Percentiles rank a stretch among this genome's conserved stretches.
Conservation (phyloP, 2,329 filamentous ascomycete genomes). For the Neonectria hederae region DNA sequence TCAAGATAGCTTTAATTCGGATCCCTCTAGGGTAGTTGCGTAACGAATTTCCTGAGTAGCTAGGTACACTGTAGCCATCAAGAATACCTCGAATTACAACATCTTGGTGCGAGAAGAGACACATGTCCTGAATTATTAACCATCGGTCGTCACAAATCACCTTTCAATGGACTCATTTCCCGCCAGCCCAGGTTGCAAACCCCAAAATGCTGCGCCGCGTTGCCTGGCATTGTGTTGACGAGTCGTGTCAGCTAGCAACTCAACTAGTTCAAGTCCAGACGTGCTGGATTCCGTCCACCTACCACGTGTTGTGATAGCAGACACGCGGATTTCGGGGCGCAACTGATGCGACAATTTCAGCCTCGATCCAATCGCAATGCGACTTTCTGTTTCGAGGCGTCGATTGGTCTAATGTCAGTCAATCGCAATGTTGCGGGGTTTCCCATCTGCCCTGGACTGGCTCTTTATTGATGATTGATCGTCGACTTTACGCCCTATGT, state of each 20-base stretch:
- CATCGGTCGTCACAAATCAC: background rate
- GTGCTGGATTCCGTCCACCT: background rate
- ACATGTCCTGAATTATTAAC: background rate
- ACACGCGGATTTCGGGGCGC: conserved; percentile 15
- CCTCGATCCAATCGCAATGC: conserved; percentile 40
- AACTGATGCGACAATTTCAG: conserved; percentile 36
- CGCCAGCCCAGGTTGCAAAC: background rate
- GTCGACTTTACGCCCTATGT: conserved; percentile 4
- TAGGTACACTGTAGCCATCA: too few relatives aligned
- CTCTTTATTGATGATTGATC: conserved; percentile 14
- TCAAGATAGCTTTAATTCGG: background rate
- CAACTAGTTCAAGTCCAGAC: background rate
- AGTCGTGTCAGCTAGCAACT: background rate
- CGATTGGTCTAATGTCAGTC: conserved; percentile 43
- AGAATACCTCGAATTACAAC: background rate
- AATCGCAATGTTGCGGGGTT: conserved; percentile 43
- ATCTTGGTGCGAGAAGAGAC: background rate
- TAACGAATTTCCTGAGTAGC: too few relatives aligned
- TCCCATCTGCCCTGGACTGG: conserved; percentile 26
- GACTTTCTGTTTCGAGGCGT: conserved; percentile 25
- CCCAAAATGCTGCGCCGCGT: background rate
- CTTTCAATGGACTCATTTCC: background rate
- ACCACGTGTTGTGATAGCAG: conserved; percentile 3
- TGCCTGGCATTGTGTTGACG: background rate
- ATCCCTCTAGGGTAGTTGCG: background rate